phyloP scores from a whole-genome alignment of 352 stramenopile species.

The Globisporangium camurandrum region DNA sequence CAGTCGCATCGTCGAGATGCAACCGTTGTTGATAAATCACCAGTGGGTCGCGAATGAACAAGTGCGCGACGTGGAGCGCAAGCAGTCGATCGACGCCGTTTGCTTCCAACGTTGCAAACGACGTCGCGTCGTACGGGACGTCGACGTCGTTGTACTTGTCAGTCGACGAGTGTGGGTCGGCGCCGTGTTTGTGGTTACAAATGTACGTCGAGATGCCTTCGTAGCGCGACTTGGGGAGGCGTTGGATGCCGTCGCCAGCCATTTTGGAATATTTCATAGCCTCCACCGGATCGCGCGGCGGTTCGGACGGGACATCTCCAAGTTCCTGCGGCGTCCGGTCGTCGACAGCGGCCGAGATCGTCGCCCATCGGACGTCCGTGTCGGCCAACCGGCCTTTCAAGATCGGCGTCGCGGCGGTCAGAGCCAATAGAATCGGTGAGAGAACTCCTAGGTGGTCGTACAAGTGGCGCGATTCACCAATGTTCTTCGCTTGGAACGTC shows the following conservation, averaged over 20 bases:
- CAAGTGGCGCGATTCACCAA: conserved; percentile 97
- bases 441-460: conserved; percentile 99
- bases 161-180: conserved; percentile 64
- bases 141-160: conserved; percentile 93
- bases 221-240: conserved; percentile 94
- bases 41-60: conserved; percentile 98
- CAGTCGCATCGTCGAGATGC: conserved; percentile 71
- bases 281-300: conserved; percentile 36
- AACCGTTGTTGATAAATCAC: conserved; percentile 92
- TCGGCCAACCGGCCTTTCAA: conserved; percentile 91
- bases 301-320: conserved; percentile 27
- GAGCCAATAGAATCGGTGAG: conserved; percentile 96
- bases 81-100: conserved; percentile 94
- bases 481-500: conserved; percentile 96
- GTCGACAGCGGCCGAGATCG: conserved; percentile 97
- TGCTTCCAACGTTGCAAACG: conserved; percentile 86
- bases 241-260: conserved; percentile 88
- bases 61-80: conserved; percentile 96
- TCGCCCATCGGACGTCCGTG: conserved; percentile 92
- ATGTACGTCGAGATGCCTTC: conserved; percentile 88
- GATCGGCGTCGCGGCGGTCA: conserved; percentile 98
- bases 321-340: conserved; percentile 87
- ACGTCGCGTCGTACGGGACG: conserved; percentile 92
- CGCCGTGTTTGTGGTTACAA: conserved; percentile 84
- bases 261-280: conserved; percentile 84